These are phyloP conservation scores for Malania oleifera DNA, from an alignment of 164 flowering plant genomes.

Conservation along the genomic window DNA sequence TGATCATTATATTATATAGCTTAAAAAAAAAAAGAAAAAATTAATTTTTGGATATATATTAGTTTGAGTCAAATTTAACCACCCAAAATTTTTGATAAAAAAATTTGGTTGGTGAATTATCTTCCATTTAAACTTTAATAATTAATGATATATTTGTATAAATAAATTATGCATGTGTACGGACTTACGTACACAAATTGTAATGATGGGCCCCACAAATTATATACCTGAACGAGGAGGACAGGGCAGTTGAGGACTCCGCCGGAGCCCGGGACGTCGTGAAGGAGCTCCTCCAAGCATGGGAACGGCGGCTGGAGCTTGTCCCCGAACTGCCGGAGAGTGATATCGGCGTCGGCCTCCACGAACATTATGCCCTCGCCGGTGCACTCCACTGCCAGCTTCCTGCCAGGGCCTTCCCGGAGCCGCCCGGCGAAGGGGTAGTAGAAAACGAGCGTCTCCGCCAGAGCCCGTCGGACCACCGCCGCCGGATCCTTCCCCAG, in stretches of 20 bases:
- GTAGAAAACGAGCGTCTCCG: slow-evolving; percentile 33
- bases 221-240: slow-evolving; percentile 36
- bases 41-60: too few species aligned
- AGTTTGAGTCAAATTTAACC: too few species aligned
- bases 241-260: slow-evolving; percentile 29
- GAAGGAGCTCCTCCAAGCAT: slow-evolving; percentile 30
- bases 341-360: slow-evolving; percentile 40
- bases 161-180: too few species aligned
- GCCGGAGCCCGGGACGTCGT: slow-evolving; percentile 32
- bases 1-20: too few species aligned
- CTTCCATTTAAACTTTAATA: too few species aligned
- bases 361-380: slow-evolving; percentile 42
- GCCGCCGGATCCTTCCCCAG: slow-evolving; percentile 28
- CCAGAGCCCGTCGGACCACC: slow-evolving; percentile 28
- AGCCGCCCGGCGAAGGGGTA: slow-evolving; percentile 53
- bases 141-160: too few species aligned
- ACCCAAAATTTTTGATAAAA: too few species aligned
- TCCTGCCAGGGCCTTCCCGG: slow-evolving; percentile 28
- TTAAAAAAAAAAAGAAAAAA: too few species aligned
- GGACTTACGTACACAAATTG: too few species aligned
- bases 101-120: too few species aligned
- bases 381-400: slow-evolving; percentile 45
- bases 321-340: slow-evolving; percentile 24
- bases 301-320: slow-evolving; percentile 29
- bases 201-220: too few species aligned